Evolutionary conservation across 140 eudicot species (phyloP).

Genomic region (Erigeron philadelphicus): DNA sequence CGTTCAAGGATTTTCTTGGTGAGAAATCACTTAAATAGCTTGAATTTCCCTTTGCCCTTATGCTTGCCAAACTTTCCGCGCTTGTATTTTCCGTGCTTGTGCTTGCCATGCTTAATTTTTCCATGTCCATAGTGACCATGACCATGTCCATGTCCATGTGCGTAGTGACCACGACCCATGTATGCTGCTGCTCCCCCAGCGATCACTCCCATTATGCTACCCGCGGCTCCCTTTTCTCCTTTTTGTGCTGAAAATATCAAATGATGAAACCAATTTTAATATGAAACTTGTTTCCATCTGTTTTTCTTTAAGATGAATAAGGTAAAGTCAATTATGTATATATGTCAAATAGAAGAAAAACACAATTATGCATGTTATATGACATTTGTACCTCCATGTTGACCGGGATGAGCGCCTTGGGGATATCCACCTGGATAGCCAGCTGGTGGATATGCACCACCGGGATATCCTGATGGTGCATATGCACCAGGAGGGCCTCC

Average conservation of each 20-base stretch:
- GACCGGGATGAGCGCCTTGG: slow-evolving; percentile 24
- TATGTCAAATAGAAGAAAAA: too few species aligned
- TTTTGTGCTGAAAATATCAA: slow-evolving; percentile 17
- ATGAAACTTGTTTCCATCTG: neutral
- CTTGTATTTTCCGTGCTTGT: slow-evolving; percentile 30
- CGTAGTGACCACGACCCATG: slow-evolving; percentile 39
- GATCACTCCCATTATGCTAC: slow-evolving; percentile 33
- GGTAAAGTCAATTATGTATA: neutral
- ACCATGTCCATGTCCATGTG: slow-evolving; percentile 35
- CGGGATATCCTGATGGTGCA: neutral
- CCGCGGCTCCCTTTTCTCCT: slow-evolving; percentile 23
- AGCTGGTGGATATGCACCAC: slow-evolving; percentile 22
- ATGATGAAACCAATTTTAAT: neutral
- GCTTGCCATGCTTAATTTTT: slow-evolving; percentile 34
- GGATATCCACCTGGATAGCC: slow-evolving; percentile 33
- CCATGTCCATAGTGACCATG: slow-evolving; percentile 27
- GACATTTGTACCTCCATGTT: slow-evolving; percentile 18
- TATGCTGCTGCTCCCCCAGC: slow-evolving; percentile 43
- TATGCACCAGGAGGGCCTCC: slow-evolving; percentile 25
- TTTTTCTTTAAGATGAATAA: neutral
- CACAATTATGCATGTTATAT: neutral
- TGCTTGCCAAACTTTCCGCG: slow-evolving; percentile 32
- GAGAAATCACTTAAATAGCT: slow-evolving; percentile 27
- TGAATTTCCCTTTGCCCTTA: slow-evolving; percentile 35
- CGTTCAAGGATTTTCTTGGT: slow-evolving; percentile 8